Conservation (phyloP, 805 yeast species). For the Yamadazyma endophytica region DNA sequence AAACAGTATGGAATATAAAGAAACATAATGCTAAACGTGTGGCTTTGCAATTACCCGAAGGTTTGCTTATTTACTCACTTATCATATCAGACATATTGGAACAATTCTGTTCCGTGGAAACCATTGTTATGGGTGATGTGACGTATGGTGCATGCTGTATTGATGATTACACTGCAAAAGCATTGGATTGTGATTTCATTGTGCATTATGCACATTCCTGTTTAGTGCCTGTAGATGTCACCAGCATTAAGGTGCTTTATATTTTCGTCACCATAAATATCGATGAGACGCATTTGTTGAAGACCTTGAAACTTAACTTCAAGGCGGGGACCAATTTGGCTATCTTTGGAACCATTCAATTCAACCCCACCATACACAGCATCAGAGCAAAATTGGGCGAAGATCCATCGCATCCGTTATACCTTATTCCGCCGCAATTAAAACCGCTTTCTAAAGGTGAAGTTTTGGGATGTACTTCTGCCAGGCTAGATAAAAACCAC, state of each 20-base stretch:
- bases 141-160: constrained; percentile 98
- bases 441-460: constrained; percentile 93
- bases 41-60: constrained; percentile 97
- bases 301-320: constrained; percentile 73
- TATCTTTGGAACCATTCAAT: constrained; percentile 92
- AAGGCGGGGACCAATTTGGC: constrained; percentile 63
- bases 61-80: constrained; percentile 81
- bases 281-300: constrained; percentile 75
- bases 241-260: constrained; percentile 86
- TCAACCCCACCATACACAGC: constrained; percentile 89
- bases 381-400: constrained; percentile 56
- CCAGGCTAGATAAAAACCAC: constrained; percentile 61
- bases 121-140: constrained; percentile 96
- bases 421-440: constrained; percentile 82
- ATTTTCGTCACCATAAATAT: constrained; percentile 91
- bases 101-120: constrained; percentile 84
- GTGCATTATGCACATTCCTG: constrained; percentile 98
- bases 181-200: constrained; percentile 89
- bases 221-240: constrained; percentile 90
- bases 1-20: constrained; percentile 88
- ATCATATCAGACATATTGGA: constrained; percentile 88
- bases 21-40: constrained; percentile 75
- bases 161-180: constrained; percentile 91
- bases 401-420: constrained; percentile 47
- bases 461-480: constrained; percentile 94